Percentiles rank a stretch among this genome's conserved stretches.
Evolutionary conservation across 495 filamentous ascomycete genomes (phyloP).

Genomic region (Lasiosphaeria ovina): DNA sequence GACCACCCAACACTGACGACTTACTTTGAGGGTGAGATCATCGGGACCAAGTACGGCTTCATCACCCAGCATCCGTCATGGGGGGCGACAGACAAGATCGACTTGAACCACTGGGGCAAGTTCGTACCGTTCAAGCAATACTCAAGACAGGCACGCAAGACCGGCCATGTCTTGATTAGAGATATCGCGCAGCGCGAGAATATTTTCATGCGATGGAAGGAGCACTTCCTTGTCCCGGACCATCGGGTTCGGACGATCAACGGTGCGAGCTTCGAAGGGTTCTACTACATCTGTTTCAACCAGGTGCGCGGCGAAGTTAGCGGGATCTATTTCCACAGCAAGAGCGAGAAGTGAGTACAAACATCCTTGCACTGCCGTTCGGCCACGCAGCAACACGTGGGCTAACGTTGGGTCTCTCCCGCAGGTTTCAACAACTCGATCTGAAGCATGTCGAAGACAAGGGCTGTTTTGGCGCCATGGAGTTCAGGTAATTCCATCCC

Average conservation of each 20-base stretch:
- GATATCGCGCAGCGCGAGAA: conserved; percentile 82
- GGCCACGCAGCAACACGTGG: neutral
- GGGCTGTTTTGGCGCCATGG: conserved; percentile 84
- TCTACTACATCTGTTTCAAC: conserved; percentile 99
- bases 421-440: conserved; percentile 88
- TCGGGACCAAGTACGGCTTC: conserved; percentile 92
- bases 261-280: conserved; percentile 96
- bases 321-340: conserved; percentile 97
- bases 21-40: conserved; percentile 98
- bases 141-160: conserved; percentile 67
- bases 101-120: conserved; percentile 89
- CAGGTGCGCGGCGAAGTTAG: conserved; percentile 79
- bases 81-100: conserved; percentile 90
- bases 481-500: conserved; percentile 71
- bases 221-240: conserved; percentile 95
- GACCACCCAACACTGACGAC: conserved; percentile 96
- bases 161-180: conserved; percentile 48
- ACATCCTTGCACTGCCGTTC: neutral
- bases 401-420: neutral
- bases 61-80: conserved; percentile 84
- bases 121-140: conserved; percentile 84
- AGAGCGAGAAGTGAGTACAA: conserved; percentile 82
- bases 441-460: conserved; percentile 80
- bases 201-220: conserved; percentile 99
- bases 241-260: conserved; percentile 85